Evolutionary conservation across 2,329 filamentous ascomycete genomes (phyloP), one percentile per base, ranked within the genome.

Genomic region (Fusarium albidum): DNA sequence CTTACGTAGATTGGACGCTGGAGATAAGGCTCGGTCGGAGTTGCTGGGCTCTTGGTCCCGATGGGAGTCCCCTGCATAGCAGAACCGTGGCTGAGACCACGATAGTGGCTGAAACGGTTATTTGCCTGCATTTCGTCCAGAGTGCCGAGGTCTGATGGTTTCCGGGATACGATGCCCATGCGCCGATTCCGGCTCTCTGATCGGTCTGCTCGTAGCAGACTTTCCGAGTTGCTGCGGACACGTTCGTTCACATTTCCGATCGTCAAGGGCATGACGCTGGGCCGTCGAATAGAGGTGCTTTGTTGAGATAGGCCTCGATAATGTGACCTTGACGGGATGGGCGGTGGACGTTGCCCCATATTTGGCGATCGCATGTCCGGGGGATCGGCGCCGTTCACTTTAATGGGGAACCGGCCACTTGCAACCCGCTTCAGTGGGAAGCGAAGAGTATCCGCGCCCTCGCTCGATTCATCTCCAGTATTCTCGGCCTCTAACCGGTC

Each of bases 401-500:
- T 88, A 66, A 89, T 84, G 3, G 86, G 86, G 61, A 89, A 89
- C 12, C 86, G 81, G 17, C 86, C 86, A 63, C 85, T 88, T 42
- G 83, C 79, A 31, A 82, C 83, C 51, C 86, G 82, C 69, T 84
- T 87, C 56, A 85, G 72, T 2, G 82, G 83, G 49, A 89, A 85
- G 27, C 91, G 88, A 9, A 91, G 92, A 0, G 90, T 93, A 69
- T 96, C 92, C 14, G 86, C 84, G 33, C 84, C 87, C 67, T 96
- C 92, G 60, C 88, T 90, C 10, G 76, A 82, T 61, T 87, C 84
- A 55, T 88, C 85, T 9, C 79, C 80, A 2, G 79, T 80, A 25
- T 80, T 81, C 52, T 87, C 84, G 5, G 76, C 74, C 54, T 86
- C 83, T 25, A 79, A 77, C 27, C 80, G 78, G 46, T 79, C 82